A percentile compares a stretch with the other conserved stretches of the same genome.
Conservation (phyloP, 805 yeast species). For the Candida adriatica region DNA sequence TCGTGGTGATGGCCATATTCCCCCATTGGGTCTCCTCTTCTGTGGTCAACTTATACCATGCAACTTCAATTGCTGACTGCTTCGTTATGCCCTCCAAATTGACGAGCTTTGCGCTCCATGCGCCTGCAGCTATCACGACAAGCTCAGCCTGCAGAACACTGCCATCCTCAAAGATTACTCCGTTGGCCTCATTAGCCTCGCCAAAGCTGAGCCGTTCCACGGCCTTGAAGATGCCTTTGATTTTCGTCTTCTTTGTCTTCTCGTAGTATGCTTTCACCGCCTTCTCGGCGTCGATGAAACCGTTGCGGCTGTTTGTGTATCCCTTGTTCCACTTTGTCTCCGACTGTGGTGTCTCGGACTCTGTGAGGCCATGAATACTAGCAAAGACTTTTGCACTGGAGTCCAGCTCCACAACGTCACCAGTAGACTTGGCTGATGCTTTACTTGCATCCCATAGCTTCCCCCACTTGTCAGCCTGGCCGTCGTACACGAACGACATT, state of each 20-base stretch:
- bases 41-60: constrained; percentile 11
- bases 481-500: constrained; percentile 11
- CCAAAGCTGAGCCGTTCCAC: constrained; percentile 10
- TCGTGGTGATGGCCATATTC: constrained; percentile 13
- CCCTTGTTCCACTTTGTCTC: constrained; percentile 15
- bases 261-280: constrained; percentile 10
- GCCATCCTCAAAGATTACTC: constrained; percentile 10
- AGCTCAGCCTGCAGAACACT: constrained; percentile 2
- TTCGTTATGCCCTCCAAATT: constrained; percentile 8
- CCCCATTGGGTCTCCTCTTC: constrained; percentile 9
- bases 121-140: constrained; percentile 15
- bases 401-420: constrained; percentile 1
- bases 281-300: constrained; percentile 13
- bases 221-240: constrained; percentile 7
- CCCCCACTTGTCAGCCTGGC: constrained; percentile 5
- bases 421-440: background rate
- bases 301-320: constrained; percentile 7
- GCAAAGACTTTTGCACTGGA: constrained; percentile 3
- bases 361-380: constrained; percentile 4
- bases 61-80: constrained; percentile 13
- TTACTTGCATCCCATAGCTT: constrained; percentile 2
- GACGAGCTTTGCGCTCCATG: constrained; percentile 15
- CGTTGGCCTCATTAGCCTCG: constrained; percentile 12
- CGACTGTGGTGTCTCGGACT: constrained; percentile 13
- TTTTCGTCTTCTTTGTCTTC: constrained; percentile 7